Conservation (phyloP, 306 rosid genomes). For the Prinsepia uniflora region DNA sequence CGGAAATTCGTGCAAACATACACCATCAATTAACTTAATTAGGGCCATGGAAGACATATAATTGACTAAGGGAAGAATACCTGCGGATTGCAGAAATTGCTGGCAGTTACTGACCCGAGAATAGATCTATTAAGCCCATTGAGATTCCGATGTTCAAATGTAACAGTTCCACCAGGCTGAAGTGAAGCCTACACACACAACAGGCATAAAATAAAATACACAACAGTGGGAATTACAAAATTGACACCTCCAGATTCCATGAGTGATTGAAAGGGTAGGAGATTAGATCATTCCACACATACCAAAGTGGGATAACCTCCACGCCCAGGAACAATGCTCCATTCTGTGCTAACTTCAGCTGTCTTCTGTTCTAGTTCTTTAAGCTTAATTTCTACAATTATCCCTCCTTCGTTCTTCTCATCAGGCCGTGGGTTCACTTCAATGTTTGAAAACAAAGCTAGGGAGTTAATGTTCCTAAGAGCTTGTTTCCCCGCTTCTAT, state of each 20-base stretch:
- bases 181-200: constrained; percentile 71
- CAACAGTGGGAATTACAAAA: constrained; percentile 19
- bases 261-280: neutral
- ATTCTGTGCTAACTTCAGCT: constrained; percentile 90
- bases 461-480: constrained; percentile 79
- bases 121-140: constrained; percentile 81
- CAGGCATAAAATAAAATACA: constrained; percentile 10
- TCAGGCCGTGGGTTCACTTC: constrained; percentile 97
- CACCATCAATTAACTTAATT: neutral
- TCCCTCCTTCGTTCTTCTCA: constrained; percentile 90
- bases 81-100: constrained; percentile 88
- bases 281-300: constrained; percentile 12
- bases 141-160: constrained; percentile 81
- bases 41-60: neutral
- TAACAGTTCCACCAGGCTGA: constrained; percentile 94
- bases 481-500: constrained; percentile 99
- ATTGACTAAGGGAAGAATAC: constrained; percentile 26
- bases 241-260: neutral
- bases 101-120: constrained; percentile 72
- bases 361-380: constrained; percentile 90
- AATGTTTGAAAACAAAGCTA: constrained; percentile 86
- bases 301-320: constrained; percentile 95
- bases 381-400: constrained; percentile 85
- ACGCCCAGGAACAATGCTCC: constrained; percentile 97
- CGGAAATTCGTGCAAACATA: constrained; percentile 7